Percentiles rank a stretch among this genome's conserved stretches.
Evolutionary conservation across 2,329 filamentous ascomycete species (phyloP).

Genomic region (Ophiostoma australiae): DNA sequence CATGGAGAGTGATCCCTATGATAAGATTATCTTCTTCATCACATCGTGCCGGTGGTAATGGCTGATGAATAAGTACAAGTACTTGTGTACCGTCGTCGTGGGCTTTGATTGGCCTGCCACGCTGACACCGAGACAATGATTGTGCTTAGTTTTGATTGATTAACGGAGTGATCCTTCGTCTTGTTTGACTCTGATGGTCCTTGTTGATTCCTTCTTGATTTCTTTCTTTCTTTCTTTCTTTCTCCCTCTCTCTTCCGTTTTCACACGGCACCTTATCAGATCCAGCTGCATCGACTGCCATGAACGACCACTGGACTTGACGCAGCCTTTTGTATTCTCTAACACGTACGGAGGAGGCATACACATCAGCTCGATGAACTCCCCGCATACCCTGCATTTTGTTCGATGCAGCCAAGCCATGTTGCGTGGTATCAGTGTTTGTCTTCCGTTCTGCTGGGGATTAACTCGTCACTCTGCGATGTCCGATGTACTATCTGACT

Average conservation of each 20-base stretch:
- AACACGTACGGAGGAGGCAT: too few species aligned
- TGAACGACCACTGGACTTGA: too few species aligned
- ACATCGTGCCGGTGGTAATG: neutral
- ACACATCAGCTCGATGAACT: neutral
- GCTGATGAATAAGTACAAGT: neutral
- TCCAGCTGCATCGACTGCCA: neutral
- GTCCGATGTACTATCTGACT: neutral
- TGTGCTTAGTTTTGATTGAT: too few species aligned
- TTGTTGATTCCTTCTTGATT: neutral
- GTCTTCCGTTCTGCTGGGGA: neutral
- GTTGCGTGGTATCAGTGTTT: too few species aligned
- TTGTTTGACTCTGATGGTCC: neutral
- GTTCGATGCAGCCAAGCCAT: neutral
- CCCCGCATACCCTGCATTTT: neutral
- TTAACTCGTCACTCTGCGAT: neutral
- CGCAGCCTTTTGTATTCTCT: too few species aligned
- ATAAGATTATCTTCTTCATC: constrained; percentile 2
- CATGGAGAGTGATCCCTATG: neutral
- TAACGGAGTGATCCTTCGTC: neutral
- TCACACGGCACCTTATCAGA: neutral
- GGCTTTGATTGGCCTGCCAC: neutral
- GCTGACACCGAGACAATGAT: neutral
- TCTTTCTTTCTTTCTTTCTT: neutral
- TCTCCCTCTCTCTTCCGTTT: too few species aligned
- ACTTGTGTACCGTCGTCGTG: neutral